Base-by-base conservation (phyloP, 2,329 filamentous ascomycete species). In the Penicillium corylophilum region DNA sequence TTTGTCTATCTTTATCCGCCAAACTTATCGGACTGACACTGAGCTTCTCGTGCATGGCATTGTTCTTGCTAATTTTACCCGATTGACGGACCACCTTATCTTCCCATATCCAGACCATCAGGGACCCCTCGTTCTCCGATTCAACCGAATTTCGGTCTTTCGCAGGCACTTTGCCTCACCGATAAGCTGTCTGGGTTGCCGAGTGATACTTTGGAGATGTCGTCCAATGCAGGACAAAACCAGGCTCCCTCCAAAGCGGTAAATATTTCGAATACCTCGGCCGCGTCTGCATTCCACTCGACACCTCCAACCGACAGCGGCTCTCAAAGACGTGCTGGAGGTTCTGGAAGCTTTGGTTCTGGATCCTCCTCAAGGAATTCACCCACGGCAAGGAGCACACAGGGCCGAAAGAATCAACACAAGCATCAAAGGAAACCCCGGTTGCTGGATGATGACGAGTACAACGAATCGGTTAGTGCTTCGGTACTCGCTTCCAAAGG, bases 401-500 rank as follows among this genome's bases (percentile, higher is more conserved):
- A 97, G 75, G 78, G 77, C 40, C 79, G 82, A 47, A 88, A 87
- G 71, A 92, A 87, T 70, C 90, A 94, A 72, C 90, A 96, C 75
- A 91, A 90, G 69, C 84, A 84, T 58, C 88, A 91, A 66, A 87
- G 86, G 65, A 85, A 86, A 66, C 88, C 90, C 43, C 79, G 82
- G 50, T 77, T 87, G 61, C 82, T 87, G 69, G 86, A 92, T 77
- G 91, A 96, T 76, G 91, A 96, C 82, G 84, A 84, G 64, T 86
- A 95, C 82, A 90, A 85, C 59, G 91, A 96, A 77, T 79, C 82
- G 62, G 82, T 92, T 76, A 72, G 83, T 79, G n/a, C 10, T 38
- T 10, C 35, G 20, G 35, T 35, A 13, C 18, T 26, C n/a, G 42
- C 16, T 28, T 9, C 7, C 23, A 6, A 26, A 10, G 1, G 24